A percentile compares a stretch with the other conserved stretches of the same genome.
These are phyloP conservation scores for Diaporthe helianthi DNA, from an alignment of 2,329 filamentous ascomycete species.

Conservation along the genomic window DNA sequence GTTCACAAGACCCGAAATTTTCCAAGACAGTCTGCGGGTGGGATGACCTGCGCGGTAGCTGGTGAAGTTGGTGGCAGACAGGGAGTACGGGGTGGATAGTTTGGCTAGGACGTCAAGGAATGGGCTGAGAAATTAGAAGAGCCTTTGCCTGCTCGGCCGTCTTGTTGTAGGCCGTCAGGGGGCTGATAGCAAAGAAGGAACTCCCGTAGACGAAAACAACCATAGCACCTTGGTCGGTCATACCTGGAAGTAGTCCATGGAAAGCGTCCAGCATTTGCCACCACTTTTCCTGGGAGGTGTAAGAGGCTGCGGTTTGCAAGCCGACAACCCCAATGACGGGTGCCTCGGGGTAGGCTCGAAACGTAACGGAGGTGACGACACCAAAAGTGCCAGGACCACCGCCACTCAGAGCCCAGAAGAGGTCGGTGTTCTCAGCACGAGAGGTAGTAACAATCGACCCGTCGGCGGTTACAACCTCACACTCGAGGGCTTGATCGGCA, in stretches of 20 bases:
- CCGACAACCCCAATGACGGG: constrained; percentile 36
- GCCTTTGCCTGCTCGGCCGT: constrained; percentile 39
- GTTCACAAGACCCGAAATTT: not conserved
- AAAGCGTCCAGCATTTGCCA: constrained; percentile 38
- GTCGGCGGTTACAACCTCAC: constrained; percentile 54
- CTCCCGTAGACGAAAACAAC: constrained; percentile 38
- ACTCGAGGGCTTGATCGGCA: constrained; percentile 55
- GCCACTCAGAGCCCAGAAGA: constrained; percentile 58
- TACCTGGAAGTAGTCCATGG: constrained; percentile 38
- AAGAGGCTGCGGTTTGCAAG: constrained; percentile 36
- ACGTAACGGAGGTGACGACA: constrained; percentile 42
- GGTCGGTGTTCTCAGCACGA: constrained; percentile 50
- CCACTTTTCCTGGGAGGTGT: constrained; percentile 36
- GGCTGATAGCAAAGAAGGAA: constrained; percentile 37
- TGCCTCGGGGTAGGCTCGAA: constrained; percentile 36
- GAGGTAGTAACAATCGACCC: constrained; percentile 51
- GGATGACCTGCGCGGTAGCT: constrained; percentile 36
- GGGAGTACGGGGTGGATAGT: constrained; percentile 39
- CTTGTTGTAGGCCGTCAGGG: constrained; percentile 42
- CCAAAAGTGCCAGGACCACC: constrained; percentile 49
- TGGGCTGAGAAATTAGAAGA: constrained; percentile 41
- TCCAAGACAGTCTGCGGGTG: not conserved
- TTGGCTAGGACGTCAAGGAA: constrained; percentile 41
- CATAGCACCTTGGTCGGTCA: constrained; percentile 39
- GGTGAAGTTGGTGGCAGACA: constrained; percentile 39